Percentiles rank a stretch among this genome's conserved stretches.
These are phyloP conservation scores for Sporothrix brasiliensis DNA, from an alignment of 2,329 filamentous ascomycete genomes.

Conservation along the genomic window DNA sequence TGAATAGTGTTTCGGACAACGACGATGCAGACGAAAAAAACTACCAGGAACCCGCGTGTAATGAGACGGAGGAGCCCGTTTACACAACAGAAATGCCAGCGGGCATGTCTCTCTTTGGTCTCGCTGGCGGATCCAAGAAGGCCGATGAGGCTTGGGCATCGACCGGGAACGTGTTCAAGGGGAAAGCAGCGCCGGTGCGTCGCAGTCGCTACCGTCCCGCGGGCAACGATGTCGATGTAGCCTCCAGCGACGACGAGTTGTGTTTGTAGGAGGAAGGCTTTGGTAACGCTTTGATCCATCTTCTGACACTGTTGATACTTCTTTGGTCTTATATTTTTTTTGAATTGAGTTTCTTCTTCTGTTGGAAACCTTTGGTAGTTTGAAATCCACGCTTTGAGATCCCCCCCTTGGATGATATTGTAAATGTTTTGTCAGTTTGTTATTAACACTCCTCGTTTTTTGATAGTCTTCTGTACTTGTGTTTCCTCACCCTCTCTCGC, in stretches of 20 bases:
- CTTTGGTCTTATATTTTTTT: slow-evolving; percentile 23
- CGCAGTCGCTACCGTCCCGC: background rate
- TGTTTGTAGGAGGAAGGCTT: slow-evolving; percentile 31
- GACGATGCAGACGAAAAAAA: slow-evolving; percentile 8
- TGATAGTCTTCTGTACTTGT: background rate
- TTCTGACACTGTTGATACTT: background rate
- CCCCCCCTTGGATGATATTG: background rate
- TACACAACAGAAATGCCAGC: background rate
- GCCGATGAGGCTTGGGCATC: no score
- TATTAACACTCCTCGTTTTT: background rate
- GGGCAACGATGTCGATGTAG: background rate
- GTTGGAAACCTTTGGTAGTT: background rate
- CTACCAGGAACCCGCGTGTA: background rate
- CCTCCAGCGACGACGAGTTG: slow-evolving; percentile 36
- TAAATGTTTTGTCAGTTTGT: background rate
- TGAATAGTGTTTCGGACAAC: slow-evolving; percentile 34
- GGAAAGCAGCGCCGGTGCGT: background rate
- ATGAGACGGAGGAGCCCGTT: background rate
- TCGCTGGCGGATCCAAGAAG: background rate
- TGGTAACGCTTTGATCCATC: slow-evolving; percentile 14
- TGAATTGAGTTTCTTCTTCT: background rate
- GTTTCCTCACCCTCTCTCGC: background rate
- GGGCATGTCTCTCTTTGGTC: background rate
- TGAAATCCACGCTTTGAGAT: background rate
- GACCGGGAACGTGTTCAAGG: background rate